phyloP scores from a whole-genome alignment of 1,139 yeast species.

The Pichia sp. region DNA sequence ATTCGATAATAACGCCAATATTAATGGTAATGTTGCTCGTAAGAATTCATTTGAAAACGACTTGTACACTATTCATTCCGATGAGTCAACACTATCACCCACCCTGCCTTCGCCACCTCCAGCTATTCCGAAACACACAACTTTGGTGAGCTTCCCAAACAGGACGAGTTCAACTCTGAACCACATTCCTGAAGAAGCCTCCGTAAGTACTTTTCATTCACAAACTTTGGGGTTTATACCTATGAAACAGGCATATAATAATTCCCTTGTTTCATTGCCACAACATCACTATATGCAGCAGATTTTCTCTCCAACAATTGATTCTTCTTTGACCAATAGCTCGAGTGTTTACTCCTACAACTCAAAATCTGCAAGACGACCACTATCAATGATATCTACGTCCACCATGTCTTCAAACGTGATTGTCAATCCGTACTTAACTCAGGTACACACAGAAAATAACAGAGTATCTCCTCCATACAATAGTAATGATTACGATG shows the following conservation, averaged over 20 bases:
- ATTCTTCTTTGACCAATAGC: slow-evolving; percentile 2
- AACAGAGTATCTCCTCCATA: not conserved
- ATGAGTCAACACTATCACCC: not conserved
- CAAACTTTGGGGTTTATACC: slow-evolving; percentile 13
- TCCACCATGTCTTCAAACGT: not conserved
- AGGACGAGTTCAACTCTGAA: slow-evolving; percentile 17
- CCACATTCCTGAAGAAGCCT: slow-evolving; percentile 23
- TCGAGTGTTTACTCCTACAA: slow-evolving; percentile 1
- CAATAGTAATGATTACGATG: slow-evolving; percentile 2
- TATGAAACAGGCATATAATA: slow-evolving; percentile 7
- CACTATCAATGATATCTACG: slow-evolving; percentile 9
- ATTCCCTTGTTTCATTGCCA: slow-evolving; percentile 2
- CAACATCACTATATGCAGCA: slow-evolving; percentile 16
- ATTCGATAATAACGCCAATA: not conserved
- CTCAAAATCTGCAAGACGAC: slow-evolving; percentile 8
- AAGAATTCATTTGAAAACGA: slow-evolving; percentile 14
- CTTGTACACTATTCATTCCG: slow-evolving; percentile 4
- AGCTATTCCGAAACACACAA: slow-evolving; percentile 17
- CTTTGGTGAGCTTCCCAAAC: slow-evolving; percentile 9
- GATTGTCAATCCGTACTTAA: not conserved
- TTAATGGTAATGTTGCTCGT: not conserved
- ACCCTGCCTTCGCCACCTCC: slow-evolving; percentile 12
- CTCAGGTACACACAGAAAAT: not conserved
- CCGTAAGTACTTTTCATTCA: slow-evolving; percentile 17
- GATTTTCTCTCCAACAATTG: slow-evolving; percentile 1